Evolutionary conservation across 495 filamentous ascomycete genomes (phyloP).

Genomic region (Xylaria flabelliformis): DNA sequence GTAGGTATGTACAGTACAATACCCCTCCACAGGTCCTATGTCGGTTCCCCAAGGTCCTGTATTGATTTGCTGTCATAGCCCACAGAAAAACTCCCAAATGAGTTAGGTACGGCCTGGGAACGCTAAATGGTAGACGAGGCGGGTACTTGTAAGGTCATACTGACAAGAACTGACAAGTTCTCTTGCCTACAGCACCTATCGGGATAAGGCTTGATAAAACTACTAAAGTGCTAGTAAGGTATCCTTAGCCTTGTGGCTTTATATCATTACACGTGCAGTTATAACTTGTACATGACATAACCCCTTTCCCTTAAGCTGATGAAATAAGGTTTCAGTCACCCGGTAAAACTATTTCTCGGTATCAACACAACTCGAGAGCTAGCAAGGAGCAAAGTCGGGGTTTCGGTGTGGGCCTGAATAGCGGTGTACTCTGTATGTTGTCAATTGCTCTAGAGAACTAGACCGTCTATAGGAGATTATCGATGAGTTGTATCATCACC

Average conservation of each 20-base stretch:
- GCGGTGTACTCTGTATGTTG: conserved; percentile 8
- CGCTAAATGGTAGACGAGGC: background rate
- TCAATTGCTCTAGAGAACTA: background rate
- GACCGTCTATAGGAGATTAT: conserved; percentile 6
- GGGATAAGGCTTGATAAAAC: background rate
- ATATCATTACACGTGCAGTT: background rate
- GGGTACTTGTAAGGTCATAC: background rate
- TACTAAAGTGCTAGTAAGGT: background rate
- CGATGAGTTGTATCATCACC: background rate
- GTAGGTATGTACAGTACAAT: background rate
- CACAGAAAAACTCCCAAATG: conserved; percentile 8
- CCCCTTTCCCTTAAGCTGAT: background rate
- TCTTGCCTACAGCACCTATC: background rate
- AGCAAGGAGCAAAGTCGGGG: background rate
- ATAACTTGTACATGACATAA: background rate
- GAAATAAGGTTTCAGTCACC: background rate
- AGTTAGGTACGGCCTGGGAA: conserved; percentile 5
- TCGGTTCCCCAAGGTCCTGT: background rate
- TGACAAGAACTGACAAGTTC: background rate
- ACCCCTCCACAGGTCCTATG: conserved; percentile 2
- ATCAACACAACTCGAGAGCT: background rate
- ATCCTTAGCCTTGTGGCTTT: background rate
- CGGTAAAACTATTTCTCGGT: background rate
- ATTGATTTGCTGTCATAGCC: conserved; percentile 22
- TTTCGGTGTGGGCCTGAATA: conserved; percentile 7